phyloP scores from a whole-genome alignment of 75 land plant species.

The Picea sitchensis region DNA sequence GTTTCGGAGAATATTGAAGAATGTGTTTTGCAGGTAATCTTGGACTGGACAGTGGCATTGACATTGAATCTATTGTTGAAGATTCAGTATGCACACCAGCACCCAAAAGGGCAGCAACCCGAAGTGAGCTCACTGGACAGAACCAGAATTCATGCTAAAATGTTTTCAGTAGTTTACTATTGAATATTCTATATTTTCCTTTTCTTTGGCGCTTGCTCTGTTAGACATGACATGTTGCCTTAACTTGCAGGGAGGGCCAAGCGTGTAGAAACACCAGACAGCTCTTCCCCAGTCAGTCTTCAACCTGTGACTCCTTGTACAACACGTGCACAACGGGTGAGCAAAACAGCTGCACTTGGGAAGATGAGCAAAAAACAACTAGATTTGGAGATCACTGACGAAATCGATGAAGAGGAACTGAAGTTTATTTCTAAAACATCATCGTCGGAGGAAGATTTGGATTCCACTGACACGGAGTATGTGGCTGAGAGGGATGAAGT shows the following conservation, averaged over 20 bases:
- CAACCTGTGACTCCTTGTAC: constrained; percentile 22
- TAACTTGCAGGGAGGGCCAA: constrained; percentile 31
- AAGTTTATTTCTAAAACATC: constrained; percentile 12
- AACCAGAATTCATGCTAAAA: neutral
- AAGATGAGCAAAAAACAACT: constrained; percentile 27
- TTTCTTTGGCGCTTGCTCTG: constrained; percentile 18
- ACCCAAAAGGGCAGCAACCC: constrained; percentile 9
- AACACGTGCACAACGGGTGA: constrained; percentile 64
- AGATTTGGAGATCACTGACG: constrained; percentile 11
- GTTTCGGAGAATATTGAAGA: neutral
- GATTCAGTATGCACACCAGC: constrained; percentile 5
- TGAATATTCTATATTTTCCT: constrained; percentile 19
- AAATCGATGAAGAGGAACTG: constrained; percentile 23
- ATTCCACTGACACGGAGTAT: constrained; percentile 10
- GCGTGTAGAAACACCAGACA: constrained; percentile 29
- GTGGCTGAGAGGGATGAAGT: constrained; percentile 9
- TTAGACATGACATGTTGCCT: constrained; percentile 16
- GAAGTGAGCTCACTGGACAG: neutral
- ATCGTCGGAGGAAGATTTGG: constrained; percentile 11
- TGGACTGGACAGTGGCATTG: constrained; percentile 6
- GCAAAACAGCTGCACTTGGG: constrained; percentile 79
- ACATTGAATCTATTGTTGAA: constrained; percentile 15
- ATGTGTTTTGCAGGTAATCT: constrained; percentile 3
- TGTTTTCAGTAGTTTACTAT: neutral
- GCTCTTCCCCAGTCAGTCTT: constrained; percentile 16